Evolutionary conservation across 176 grass and related monocot species (phyloP).

Genomic region (Cymbopogon citratus): DNA sequence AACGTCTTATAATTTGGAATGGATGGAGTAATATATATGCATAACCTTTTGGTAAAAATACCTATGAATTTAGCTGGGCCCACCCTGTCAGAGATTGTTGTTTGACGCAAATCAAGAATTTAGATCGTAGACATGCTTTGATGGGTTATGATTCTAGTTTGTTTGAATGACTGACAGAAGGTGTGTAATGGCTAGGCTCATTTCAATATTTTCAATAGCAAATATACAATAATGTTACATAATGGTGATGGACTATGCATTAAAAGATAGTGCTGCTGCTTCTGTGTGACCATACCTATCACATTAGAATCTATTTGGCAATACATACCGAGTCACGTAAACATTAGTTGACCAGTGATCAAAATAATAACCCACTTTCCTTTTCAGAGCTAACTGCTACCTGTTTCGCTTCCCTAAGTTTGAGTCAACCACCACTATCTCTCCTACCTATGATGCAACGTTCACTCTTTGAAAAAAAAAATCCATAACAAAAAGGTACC

Average conservation of each 20-base stretch:
- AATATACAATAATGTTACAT: not conserved
- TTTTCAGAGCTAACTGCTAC: not conserved
- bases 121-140: not conserved
- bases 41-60: not conserved
- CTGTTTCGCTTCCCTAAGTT: constrained; percentile 10
- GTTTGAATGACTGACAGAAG: not conserved
- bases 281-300: constrained; percentile 7
- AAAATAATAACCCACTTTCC: not conserved
- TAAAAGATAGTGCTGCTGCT: constrained; percentile 19
- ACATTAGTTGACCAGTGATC: not conserved
- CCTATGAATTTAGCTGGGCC: not conserved
- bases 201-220: not conserved
- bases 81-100: not conserved
- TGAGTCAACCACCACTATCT: not conserved
- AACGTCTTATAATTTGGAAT: too few species aligned
- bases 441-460: not conserved
- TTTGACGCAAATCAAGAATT: not conserved
- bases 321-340: not conserved
- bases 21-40: not conserved
- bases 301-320: not conserved
- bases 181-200: not conserved
- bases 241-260: not conserved
- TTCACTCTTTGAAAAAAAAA: not conserved
- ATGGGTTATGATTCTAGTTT: not conserved
- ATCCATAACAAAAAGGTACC: not conserved